These are phyloP conservation scores for Ceratobasidium theobromae DNA, from an alignment of 1,284 basidiomycete genomes.

Conservation along the genomic window DNA sequence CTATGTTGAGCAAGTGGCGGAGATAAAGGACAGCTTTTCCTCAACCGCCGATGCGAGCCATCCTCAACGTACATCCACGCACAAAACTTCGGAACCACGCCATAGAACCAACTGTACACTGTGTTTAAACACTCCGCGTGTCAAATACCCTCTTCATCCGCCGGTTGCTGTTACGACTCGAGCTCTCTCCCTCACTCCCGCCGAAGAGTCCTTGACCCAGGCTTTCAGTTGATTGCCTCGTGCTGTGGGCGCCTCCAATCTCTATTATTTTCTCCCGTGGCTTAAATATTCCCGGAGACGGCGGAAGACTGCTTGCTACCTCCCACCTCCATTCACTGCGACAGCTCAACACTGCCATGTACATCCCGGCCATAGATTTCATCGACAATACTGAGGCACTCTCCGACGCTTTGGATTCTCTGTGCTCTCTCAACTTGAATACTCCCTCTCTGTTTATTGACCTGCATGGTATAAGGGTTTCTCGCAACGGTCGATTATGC, in stretches of 20 bases:
- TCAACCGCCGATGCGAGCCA: constrained; percentile 24
- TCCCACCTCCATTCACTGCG: neutral
- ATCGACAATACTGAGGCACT: constrained; percentile 17
- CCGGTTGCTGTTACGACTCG: constrained; percentile 11
- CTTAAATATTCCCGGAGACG: constrained; percentile 4
- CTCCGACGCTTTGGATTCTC: constrained; percentile 5
- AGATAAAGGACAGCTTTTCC: constrained; percentile 15
- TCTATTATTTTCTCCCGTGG: neutral
- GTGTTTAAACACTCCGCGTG: constrained; percentile 2
- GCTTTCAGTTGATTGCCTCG: constrained; percentile 8
- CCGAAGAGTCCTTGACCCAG: neutral
- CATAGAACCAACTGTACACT: constrained; percentile 2
- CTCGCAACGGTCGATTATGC: constrained; percentile 21
- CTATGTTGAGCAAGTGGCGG: constrained; percentile 10
- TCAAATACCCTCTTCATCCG: constrained; percentile 8
- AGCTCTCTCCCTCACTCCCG: constrained; percentile 13
- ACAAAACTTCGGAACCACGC: neutral
- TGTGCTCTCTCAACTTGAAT: constrained; percentile 4
- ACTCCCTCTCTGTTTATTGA: constrained; percentile 6
- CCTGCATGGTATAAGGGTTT: constrained; percentile 23
- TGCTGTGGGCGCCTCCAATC: constrained; percentile 20
- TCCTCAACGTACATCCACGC: constrained; percentile 9
- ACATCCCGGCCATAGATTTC: constrained; percentile 6
- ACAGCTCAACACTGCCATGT: neutral
- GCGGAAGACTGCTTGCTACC: neutral